phyloP scores from a whole-genome alignment of 495 filamentous ascomycete species.

The Barbatosphaeria neglecta region DNA sequence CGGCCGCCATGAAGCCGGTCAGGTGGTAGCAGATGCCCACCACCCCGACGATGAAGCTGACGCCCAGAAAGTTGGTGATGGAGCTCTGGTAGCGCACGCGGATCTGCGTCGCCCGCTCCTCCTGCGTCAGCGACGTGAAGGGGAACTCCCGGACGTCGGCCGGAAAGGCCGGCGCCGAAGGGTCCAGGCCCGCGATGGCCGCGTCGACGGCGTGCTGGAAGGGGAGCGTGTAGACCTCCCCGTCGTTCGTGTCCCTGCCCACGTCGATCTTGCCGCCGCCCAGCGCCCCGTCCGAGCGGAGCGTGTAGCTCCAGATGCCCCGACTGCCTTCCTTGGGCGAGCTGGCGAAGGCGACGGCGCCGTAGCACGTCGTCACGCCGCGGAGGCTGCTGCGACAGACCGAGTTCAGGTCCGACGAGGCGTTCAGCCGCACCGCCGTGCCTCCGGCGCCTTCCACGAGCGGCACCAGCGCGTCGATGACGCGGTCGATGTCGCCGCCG shows the following conservation, averaged over 20 bases:
- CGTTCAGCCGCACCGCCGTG: constrained; percentile 39
- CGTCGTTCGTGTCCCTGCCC: constrained; percentile 48
- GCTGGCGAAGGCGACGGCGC: constrained; percentile 60
- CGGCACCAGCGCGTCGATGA: constrained; percentile 51
- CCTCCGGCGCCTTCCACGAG: constrained; percentile 40
- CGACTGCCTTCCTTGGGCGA: constrained; percentile 56
- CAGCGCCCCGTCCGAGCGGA: constrained; percentile 58
- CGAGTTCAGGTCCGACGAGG: constrained; percentile 42
- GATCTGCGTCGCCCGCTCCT: constrained; percentile 50
- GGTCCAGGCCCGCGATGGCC: constrained; percentile 45
- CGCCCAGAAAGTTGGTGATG: constrained; percentile 54
- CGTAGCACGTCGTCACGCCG: constrained; percentile 62
- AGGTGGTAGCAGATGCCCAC: constrained; percentile 66
- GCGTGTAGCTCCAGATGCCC: constrained; percentile 73
- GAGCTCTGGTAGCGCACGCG: constrained; percentile 53
- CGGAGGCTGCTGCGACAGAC: constrained; percentile 56
- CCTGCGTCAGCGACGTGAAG: constrained; percentile 54
- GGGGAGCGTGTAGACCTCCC: constrained; percentile 62
- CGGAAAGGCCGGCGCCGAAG: constrained; percentile 26
- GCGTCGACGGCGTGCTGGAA: constrained; percentile 66
- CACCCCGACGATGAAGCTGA: constrained; percentile 56
- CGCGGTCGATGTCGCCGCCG: constrained; percentile 58
- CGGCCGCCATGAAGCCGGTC: constrained; percentile 62
- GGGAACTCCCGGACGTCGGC: constrained; percentile 50
- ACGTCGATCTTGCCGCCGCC: constrained; percentile 45